Conservation (phyloP, 1,284 basidiomycete species). For the Boletus smithii region DNA sequence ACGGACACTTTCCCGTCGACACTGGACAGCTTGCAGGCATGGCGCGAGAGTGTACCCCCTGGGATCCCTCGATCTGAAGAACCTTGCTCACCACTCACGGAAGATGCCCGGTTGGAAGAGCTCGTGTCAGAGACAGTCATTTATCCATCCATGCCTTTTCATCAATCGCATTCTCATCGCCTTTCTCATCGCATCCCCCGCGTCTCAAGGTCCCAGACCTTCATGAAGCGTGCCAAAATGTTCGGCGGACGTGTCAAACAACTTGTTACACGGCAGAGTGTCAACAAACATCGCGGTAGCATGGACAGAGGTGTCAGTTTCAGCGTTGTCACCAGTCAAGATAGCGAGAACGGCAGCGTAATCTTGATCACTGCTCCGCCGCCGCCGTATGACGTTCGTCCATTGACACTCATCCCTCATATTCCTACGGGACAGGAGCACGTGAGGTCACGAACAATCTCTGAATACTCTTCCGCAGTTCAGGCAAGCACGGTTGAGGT, state of each 20-base stretch:
- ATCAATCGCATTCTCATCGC: constrained; percentile 1
- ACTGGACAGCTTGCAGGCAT: constrained; percentile 30
- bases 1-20: constrained; percentile 32
- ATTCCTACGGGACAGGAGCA: constrained; percentile 5
- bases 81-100: constrained; percentile 11
- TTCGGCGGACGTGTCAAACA: constrained; percentile 30
- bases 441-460: constrained; percentile 20
- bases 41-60: constrained; percentile 26
- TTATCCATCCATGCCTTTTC: constrained; percentile 7
- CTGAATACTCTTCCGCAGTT: constrained; percentile 23
- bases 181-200: constrained; percentile 1
- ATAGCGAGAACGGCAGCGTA: constrained; percentile 33
- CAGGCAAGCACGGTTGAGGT: constrained; percentile 18
- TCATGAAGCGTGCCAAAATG: constrained; percentile 30
- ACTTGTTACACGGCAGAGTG: constrained; percentile 18
- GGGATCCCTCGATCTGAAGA: constrained; percentile 22
- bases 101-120: constrained; percentile 13
- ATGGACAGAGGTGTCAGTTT: constrained; percentile 24
- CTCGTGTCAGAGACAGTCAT: constrained; percentile 6
- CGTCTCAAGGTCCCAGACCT: constrained; percentile 14
- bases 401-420: constrained; percentile 6
- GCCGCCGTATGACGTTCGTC: constrained; percentile 22
- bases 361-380: constrained; percentile 32
- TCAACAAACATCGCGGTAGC: constrained; percentile 10
- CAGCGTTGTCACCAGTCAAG: constrained; percentile 22